Evolutionary conservation across 352 stramenopile species (phyloP), one percentile per base, ranked within the genome.

Genomic region (Phytophthora brassicae): DNA sequence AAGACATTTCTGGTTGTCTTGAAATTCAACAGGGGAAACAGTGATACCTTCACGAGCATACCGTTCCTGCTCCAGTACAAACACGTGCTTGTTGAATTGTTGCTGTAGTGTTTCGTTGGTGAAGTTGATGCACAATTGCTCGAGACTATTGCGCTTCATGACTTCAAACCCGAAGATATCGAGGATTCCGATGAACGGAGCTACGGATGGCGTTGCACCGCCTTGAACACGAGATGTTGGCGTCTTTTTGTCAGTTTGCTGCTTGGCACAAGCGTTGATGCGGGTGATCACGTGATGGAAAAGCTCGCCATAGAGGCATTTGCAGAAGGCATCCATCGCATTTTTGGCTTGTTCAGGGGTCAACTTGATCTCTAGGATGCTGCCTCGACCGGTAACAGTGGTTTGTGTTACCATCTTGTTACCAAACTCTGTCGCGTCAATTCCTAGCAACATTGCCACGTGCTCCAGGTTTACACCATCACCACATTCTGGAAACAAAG

Each of bases 121-220:
- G 55, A 95, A 97, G 58, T 97, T 97, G 71, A 97, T 97, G 56
- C 88, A 95, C 5, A 97, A 64, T 49, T 97, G 89, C 66, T 97
- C 89, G 11, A 97, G 72, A 33, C 79, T 94, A 71, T 97, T 97
- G 38, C 71, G 77, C 48, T 86, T 69, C 83, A 97, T 93, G 17
- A 89, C 86, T 60, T 97, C 89, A 56, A 97, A 96, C 9, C 89
- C 89, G 60, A 97, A 97, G 39, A 97, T 97, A 61, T 97, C 89
- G 14, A 97, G 70, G 23, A 97, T 94, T 11, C 87, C 89, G 45
- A 97, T 95, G 20, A 92, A 94, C 1, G 76, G 70, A 41, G 56
- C 22, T 11, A 51, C 43, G 1, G 43, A 29, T 23, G 55, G 51
- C 1, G 46, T 58, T 16, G 47, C 33, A 16, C 44, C 54, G 23